Evolutionary conservation across 2,329 filamentous ascomycete genomes (phyloP), one percentile per base, ranked within the genome.

Genomic region (Dichotomopilus funicola): DNA sequence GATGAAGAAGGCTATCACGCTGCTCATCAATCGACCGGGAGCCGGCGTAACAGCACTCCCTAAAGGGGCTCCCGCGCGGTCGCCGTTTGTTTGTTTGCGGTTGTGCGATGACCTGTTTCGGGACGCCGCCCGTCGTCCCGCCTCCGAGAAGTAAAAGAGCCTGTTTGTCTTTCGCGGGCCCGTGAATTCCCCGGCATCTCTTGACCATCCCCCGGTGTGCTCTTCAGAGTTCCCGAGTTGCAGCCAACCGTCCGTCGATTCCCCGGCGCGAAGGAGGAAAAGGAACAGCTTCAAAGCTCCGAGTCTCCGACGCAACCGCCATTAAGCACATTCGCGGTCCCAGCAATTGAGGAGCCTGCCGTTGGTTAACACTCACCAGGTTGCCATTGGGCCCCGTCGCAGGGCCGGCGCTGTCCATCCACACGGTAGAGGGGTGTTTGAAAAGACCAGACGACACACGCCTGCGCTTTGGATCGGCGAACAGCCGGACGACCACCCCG

Each of bases 71-170:
- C 13, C 13, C 35, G 42, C 40, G 53, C 52, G 50, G 52, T 55
- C 55, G 57, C 60, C 56, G 57, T 57, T 54, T 62, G 57, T 58
- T 27, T 56, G 56, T 53, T 48, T 49, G 48, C 61, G 62, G 58
- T 37, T 54, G 61, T 62, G 58, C 54, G 42, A 61, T 51, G 43
- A 33, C 46, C 44, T 52, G 19, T 45, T 42, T 45, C 53, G 50
- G 50, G 49, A 49, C 40, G 33, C 19, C 19, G 19, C 19, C 19
- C 19, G 19, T 27, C 19, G 19, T 27, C 19, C 19, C 19, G 19
- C 19, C 19, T 27, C 19, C 19, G 19, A 27, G 19, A 2, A 27
- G 19, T 27, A 27, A 27, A 27, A 27, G 19, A 27, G 19, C 19
- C 19, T 27, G 19, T 27, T 3, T 27, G 19, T 27, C 19, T 27